Conservation (phyloP, 345 rosid genomes). For the Stellera chamaejasme region DNA sequence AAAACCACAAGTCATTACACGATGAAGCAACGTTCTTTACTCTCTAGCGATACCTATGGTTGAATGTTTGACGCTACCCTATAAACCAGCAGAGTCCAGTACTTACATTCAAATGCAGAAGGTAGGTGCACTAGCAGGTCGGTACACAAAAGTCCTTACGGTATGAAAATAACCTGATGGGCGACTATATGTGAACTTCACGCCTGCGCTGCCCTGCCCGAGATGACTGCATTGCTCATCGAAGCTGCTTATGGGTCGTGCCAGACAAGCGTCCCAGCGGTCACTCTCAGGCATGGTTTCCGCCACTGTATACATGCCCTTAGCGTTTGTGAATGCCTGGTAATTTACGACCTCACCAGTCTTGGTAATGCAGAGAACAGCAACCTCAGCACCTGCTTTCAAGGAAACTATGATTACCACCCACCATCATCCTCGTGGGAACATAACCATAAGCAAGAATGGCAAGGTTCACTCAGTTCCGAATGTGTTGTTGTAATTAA, state of each 20-base stretch:
- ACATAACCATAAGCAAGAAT: no score
- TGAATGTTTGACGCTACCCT: no score
- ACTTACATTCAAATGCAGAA: slow-evolving; percentile 40
- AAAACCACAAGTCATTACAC: no score
- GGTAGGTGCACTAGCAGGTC: slow-evolving; percentile 43
- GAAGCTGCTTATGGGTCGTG: slow-evolving; percentile 85
- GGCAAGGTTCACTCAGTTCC: no score
- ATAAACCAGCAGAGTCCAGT: no score
- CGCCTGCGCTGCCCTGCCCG: slow-evolving; percentile 46
- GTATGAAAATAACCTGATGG: slow-evolving; percentile 79
- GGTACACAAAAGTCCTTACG: slow-evolving; percentile 62
- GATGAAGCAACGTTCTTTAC: no score
- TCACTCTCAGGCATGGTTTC: slow-evolving; percentile 98
- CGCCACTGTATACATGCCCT: slow-evolving; percentile 75
- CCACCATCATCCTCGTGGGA: neutral
- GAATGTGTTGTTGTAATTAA: no score
- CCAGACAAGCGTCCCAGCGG: slow-evolving; percentile 91
- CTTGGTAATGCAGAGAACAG: slow-evolving; percentile 92
- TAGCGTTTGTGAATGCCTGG: slow-evolving; percentile 83
- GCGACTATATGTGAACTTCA: slow-evolving; percentile 72
- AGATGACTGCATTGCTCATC: slow-evolving; percentile 66
- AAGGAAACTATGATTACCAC: neutral
- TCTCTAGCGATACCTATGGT: no score
- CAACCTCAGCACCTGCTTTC: slow-evolving; percentile 88
- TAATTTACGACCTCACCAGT: slow-evolving; percentile 89